Conservation (phyloP, 2,329 filamentous ascomycete genomes). For the Trematosphaeria pertusa region DNA sequence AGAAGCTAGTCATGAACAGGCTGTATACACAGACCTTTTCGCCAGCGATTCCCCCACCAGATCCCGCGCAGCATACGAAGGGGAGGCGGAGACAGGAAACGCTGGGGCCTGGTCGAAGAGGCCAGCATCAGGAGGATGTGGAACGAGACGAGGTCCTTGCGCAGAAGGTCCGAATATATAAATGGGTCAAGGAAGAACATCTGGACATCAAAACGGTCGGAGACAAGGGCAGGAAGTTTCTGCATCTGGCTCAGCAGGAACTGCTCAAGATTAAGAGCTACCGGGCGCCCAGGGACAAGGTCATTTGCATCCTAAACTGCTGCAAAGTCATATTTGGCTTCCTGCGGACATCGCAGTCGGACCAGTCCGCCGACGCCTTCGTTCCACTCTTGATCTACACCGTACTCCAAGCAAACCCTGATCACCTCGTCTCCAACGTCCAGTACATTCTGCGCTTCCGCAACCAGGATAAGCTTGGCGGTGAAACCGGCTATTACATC, state of each 20-base stretch:
- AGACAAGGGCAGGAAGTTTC: conserved; percentile 86
- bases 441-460: conserved; percentile 97
- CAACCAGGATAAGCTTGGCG: conserved; percentile 94
- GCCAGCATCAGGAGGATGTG: conserved; percentile 97
- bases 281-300: conserved; percentile 95
- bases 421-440: conserved; percentile 95
- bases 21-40: conserved; percentile 96
- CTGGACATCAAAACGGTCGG: conserved; percentile 87
- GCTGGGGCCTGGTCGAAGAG: conserved; percentile 80
- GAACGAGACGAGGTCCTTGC: conserved; percentile 94
- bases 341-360: conserved; percentile 87
- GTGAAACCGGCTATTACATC: conserved; percentile 98
- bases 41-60: conserved; percentile 84
- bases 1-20: conserved; percentile 98
- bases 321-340: conserved; percentile 99
- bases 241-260: conserved; percentile 91
- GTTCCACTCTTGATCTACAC: conserved; percentile 92
- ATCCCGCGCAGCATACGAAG: conserved; percentile 73
- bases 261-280: conserved; percentile 96
- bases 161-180: conserved; percentile 96
- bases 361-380: conserved; percentile 95
- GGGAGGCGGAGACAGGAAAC: conserved; percentile 65
- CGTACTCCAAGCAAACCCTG: conserved; percentile 90
- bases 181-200: conserved; percentile 92
- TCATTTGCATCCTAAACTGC: conserved; percentile 97